Base-by-base conservation (phyloP, 192 early-diverging fungal species). In the Coemansia aciculifera region DNA sequence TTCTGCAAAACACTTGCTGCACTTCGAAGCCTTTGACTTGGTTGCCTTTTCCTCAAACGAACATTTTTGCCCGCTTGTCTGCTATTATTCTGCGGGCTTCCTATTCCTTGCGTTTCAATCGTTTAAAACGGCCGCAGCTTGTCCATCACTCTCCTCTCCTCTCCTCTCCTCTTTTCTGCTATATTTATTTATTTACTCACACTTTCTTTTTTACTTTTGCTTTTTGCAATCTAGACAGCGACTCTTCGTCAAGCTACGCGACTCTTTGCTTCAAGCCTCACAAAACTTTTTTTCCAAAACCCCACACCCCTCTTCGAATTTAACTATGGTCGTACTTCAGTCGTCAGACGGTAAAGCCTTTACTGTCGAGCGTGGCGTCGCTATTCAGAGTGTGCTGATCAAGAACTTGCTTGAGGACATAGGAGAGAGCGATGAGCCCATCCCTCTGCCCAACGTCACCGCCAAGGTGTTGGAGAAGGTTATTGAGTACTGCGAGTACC, bases 401-500 rank as follows among this genome's bases (percentile, higher is more conserved):
- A 90, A 88, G 69, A 93, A 92, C 78, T 85, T 94, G 88, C 78
- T 94, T 31, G 91, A 91, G 75, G 91, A 92, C 65, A 78, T 91
- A 43, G 90, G 89, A 29, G 87, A 91, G 68, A 83, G 67, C 21
- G 86, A 89, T 44, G 81, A 84, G 27, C 77, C 88, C 42, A 94
- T 95, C 42, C 91, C 92, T 12, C 79, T 95, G 48, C 90, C 91
- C 29, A 94, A 94, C 61, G 92, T 95, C 23, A 87, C 84, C 3
- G 78, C 77, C 60, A 85, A 84, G 49, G 87, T 94, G n/a, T 81
- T 95, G 62, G 85, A 84, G 31, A 92, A 93, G 87, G 86, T 95
- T 17, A 90, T 95, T 52, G 90, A 93, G 75, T 95, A 91, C 87
- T 92, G 90, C 67, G 86, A 85, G 63, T 87, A 93, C 75, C 93